phyloP scores from a whole-genome alignment of 345 rosid genomes.

The Gossypium bickii region DNA sequence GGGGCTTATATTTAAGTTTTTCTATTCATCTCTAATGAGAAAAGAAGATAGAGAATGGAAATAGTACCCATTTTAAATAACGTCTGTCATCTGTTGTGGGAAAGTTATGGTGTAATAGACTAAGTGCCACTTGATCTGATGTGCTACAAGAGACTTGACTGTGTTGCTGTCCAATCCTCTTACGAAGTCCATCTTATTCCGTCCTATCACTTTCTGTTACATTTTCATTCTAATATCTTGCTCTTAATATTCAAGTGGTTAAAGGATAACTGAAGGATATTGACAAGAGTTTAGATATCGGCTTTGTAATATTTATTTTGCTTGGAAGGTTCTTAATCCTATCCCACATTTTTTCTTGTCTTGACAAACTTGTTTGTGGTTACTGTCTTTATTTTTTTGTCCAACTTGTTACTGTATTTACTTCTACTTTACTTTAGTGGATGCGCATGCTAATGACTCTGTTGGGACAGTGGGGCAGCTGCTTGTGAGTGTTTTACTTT shows the following conservation, averaged over 20 bases:
- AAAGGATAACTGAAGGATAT: neutral
- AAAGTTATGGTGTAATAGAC: neutral
- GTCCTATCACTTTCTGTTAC: neutral
- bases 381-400: neutral
- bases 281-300: neutral
- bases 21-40: neutral
- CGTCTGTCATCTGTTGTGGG: neutral
- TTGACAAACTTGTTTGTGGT: conserved; percentile 5
- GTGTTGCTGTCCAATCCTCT: neutral
- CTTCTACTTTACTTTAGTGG: neutral
- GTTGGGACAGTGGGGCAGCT: neutral
- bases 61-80: neutral
- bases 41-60: neutral
- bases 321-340: conserved; percentile 5
- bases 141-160: neutral
- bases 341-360: neutral
- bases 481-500: neutral
- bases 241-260: neutral
- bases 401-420: conserved; percentile 1
- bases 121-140: conserved; percentile 2
- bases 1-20: neutral
- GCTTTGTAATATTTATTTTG: neutral
- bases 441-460: neutral
- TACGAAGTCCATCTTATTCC: neutral
- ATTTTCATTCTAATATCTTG: neutral